Base-by-base conservation (phyloP, 768 basidiomycete genomes). In the Pleurotus giganteus region DNA sequence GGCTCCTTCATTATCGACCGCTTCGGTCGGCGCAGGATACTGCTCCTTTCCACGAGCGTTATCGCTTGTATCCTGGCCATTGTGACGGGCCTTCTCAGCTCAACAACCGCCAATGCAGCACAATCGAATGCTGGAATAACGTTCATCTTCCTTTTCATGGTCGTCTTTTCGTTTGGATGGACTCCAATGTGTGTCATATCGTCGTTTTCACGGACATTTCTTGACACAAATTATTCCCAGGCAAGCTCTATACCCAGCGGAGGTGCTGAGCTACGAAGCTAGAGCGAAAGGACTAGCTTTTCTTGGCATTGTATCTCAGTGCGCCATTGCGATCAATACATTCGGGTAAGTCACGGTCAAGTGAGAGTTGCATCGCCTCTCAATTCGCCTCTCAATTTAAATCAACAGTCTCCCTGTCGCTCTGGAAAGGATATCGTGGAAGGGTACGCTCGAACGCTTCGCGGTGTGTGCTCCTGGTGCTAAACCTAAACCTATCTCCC, bases 181-280 rank as follows among this genome's bases (percentile, higher is more conserved):
- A 83, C 82, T 2, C 76, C 80, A 1, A 79, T 83, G 78, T 76
- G 54, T 55, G 74, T 61, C 3, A 4, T 13, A 31, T 13, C 6
- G 17, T 29, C 27, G 27, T 4, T n/a, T 34, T 37, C n/a, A 13
- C 11, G 24, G 12, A 31, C 32, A 23, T n/a, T 26, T 32, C n/a
- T 41, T 32, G 9, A n/a, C 53, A 27, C 54, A 47, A 9, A 37
- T 45, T 53, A 19, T 46, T 47, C 55, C 9, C 41, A 75, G 74
- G 69, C 81, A 83, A 72, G 79, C 76, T 1, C 65, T 82, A 12
- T 82, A 82, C 59, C 78, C 79, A 4, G 74, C 80, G 4, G 81
- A 82, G 64, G 77, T 81, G 8, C 67, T 83, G 5, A 66, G 69
- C 8, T 82, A 76, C 60, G 71, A 81, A 61, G 75, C 73, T 15